phyloP scores from a whole-genome alignment of 768 basidiomycete genomes.

The Suillus plorans region DNA sequence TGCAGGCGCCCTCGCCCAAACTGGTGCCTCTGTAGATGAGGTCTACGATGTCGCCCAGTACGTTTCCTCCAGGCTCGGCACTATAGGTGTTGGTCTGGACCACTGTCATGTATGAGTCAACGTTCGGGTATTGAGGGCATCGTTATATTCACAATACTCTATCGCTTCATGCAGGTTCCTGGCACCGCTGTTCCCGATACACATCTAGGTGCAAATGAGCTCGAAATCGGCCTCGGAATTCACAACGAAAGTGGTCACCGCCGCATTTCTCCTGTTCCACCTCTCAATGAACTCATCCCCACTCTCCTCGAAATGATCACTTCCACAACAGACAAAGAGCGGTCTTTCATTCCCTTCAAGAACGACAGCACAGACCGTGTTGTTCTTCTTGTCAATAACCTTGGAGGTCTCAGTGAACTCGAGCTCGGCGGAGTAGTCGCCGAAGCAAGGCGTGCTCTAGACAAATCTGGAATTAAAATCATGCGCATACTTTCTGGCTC shows the following conservation, averaged over 20 bases:
- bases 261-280: constrained; percentile 68
- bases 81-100: constrained; percentile 84
- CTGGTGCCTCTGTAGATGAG: constrained; percentile 65
- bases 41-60: constrained; percentile 68
- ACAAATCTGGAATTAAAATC: constrained; percentile 53
- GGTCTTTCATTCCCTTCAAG: constrained; percentile 73
- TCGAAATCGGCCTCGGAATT: constrained; percentile 90
- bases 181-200: constrained; percentile 63
- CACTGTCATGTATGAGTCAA: constrained; percentile 72
- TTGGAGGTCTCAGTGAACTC: constrained; percentile 82
- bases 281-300: constrained; percentile 67
- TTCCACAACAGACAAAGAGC: constrained; percentile 71
- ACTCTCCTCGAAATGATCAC: constrained; percentile 68
- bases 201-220: constrained; percentile 58
- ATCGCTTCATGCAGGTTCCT: constrained; percentile 55
- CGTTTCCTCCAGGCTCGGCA: constrained; percentile 65
- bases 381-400: constrained; percentile 83
- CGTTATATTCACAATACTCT: neutral
- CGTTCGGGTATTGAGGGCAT: neutral
- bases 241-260: constrained; percentile 85
- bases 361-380: constrained; percentile 64
- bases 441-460: constrained; percentile 57
- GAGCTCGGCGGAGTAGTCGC: constrained; percentile 71
- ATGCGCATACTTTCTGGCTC: constrained; percentile 73
- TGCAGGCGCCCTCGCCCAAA: constrained; percentile 75